These are phyloP conservation scores for Colletotrichum sublineola DNA, from an alignment of 2,329 filamentous ascomycete species.

Conservation along the genomic window DNA sequence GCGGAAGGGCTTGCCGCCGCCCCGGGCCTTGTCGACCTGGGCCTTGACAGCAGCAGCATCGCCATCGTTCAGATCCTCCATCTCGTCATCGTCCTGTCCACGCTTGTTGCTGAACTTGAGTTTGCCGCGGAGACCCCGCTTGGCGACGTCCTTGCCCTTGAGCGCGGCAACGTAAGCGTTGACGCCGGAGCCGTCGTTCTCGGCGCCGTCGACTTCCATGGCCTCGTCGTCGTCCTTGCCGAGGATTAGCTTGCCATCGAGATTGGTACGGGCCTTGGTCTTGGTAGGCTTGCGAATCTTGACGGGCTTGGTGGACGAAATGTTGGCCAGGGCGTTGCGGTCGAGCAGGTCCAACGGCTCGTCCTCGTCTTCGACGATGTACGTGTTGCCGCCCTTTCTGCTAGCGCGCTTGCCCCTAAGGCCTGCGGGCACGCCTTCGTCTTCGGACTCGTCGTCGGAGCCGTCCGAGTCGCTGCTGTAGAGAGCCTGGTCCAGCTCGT, in stretches of 20 bases:
- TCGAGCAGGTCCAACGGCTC: slow-evolving; percentile 96
- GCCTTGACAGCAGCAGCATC: slow-evolving; percentile 67
- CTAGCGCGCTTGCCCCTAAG: slow-evolving; percentile 61
- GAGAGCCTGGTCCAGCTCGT: slow-evolving; percentile 95
- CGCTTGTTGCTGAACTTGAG: slow-evolving; percentile 79
- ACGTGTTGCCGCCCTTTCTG: slow-evolving; percentile 77
- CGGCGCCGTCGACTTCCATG: slow-evolving; percentile 74
- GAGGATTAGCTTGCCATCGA: slow-evolving; percentile 86
- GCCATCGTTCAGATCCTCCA: slow-evolving; percentile 67
- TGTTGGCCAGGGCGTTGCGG: slow-evolving; percentile 88
- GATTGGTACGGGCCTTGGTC: slow-evolving; percentile 76
- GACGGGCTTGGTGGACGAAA: slow-evolving; percentile 88
- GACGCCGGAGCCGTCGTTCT: slow-evolving; percentile 66
- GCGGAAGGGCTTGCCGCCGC: slow-evolving; percentile 48
- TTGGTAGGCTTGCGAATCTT: slow-evolving; percentile 71
- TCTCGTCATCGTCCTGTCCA: slow-evolving; percentile 61
- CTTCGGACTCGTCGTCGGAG: slow-evolving; percentile 73
- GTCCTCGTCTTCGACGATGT: slow-evolving; percentile 94
- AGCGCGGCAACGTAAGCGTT: slow-evolving; percentile 79
- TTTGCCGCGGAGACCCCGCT: slow-evolving; percentile 74
- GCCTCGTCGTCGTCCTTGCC: slow-evolving; percentile 70
- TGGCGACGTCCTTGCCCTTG: slow-evolving; percentile 74
- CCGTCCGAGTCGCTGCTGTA: slow-evolving; percentile 81
- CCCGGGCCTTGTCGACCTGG: slow-evolving; percentile 55
- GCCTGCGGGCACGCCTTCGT: slow-evolving; percentile 52